Percentiles rank a stretch among this genome's conserved stretches.
Conservation (phyloP, 169 alveolate genomes). For the Besnoitia besnoiti region DNA sequence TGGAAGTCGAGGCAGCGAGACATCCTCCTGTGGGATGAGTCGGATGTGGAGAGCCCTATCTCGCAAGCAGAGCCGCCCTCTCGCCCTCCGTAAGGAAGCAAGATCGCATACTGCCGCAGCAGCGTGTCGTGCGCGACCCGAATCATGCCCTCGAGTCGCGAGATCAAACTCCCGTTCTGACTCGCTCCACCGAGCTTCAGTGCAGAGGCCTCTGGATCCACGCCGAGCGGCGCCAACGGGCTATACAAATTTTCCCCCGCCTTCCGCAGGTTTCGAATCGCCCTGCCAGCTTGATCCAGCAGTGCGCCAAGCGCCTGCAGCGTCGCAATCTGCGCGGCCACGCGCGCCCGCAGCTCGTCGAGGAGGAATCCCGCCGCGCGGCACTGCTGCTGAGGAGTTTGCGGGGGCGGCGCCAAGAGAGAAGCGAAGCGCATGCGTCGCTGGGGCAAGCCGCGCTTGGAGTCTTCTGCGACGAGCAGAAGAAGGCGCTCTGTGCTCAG, state of each 20-base stretch:
- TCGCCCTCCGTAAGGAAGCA: background rate
- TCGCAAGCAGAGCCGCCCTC: background rate
- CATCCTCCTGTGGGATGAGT: background rate
- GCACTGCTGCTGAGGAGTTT: background rate
- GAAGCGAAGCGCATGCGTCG: conserved; percentile 4
- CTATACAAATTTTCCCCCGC: background rate
- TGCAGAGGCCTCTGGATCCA: no score
- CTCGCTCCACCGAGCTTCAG: no score
- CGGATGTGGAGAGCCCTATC: no score
- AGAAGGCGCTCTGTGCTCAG: background rate
- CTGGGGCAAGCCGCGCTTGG: background rate
- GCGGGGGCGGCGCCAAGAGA: background rate
- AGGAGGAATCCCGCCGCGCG: background rate
- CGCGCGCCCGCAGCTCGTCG: background rate
- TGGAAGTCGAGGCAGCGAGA: background rate
- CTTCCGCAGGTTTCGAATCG: background rate
- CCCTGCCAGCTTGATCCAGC: background rate
- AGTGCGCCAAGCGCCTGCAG: background rate
- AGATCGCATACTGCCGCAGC: conserved; percentile 14
- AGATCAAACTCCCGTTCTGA: no score
- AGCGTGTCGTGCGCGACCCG: conserved; percentile 5
- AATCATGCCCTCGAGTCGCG: conserved; percentile 8
- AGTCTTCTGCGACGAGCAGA: background rate
- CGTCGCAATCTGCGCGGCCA: background rate
- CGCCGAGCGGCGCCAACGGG: background rate